Base-by-base conservation (phyloP, 2,329 filamentous ascomycete genomes). In the Alternaria incomplexa region DNA sequence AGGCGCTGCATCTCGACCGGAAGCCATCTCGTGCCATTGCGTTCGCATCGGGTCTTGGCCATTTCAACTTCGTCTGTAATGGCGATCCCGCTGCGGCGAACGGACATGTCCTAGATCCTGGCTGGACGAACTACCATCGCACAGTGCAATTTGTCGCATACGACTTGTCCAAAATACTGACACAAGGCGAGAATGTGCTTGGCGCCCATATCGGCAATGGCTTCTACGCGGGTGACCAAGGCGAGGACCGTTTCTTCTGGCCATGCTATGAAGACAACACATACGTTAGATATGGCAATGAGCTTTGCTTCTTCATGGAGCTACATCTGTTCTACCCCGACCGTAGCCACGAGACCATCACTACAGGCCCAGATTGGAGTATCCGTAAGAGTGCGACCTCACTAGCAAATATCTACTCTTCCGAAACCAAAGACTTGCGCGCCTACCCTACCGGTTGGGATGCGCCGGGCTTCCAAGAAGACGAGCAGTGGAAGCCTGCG, bases 141-240 rank as follows among this genome's bases (percentile, higher is more conserved):
- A 81, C 77, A 4, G 79, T 82, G 1, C 81, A 83, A 10, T 83
- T 81, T 48, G 81, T 82, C 2, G 80, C 76, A 3, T 83, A 83
- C 62, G 82, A 84, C 58, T 66, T 84, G 6, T 81, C 81, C 5
- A 48, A 67, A 3, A 72, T 75, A 11, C 58, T 83, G 1, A 63
- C 28, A 0, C 46, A 64, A 11, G 79, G 78, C 0, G 72, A 75
- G 11, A 81, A 81, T 40, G 77, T 77, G 2, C 58, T 81, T 9
- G 79, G 76, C 6, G 79, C 79, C 6, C 78, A 81, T 56, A 65
- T 83, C 1, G 69, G 67, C 3, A 83, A 84, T 30, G 82, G 82
- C 0, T 84, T 83, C 66, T 83, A 83, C 45, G 82, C 82, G 8
- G 82, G 82, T 3, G 80, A 81, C 32, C 77, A 81, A 47, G 79